A percentile compares a stretch with the other conserved stretches of the same genome.
Evolutionary conservation across 495 filamentous ascomycete species (phyloP).

Genomic region (Podospora bellae-mahoneyi): DNA sequence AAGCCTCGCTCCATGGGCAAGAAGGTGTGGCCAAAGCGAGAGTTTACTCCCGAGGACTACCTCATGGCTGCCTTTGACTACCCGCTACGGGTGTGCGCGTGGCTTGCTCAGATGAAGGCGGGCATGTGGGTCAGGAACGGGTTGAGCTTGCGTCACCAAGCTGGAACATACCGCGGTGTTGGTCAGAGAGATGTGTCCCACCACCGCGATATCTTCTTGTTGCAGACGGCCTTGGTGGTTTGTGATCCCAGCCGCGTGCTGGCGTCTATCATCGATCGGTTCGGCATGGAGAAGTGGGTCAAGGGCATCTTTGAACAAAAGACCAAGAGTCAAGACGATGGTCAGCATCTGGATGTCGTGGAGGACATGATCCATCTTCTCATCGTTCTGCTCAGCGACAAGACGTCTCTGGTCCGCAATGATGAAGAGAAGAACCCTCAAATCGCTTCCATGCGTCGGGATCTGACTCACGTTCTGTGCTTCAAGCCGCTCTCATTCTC

Average conservation of each 20-base stretch:
- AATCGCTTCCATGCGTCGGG: conserved; percentile 70
- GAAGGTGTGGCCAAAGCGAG: conserved; percentile 41
- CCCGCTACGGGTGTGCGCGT: conserved; percentile 87
- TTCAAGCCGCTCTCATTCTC: conserved; percentile 95
- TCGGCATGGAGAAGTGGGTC: conserved; percentile 86
- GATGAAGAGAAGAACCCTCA: conserved; percentile 64
- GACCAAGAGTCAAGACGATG: conserved; percentile 66
- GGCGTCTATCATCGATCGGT: conserved; percentile 86
- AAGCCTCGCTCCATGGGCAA: conserved; percentile 53
- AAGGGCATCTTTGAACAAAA: conserved; percentile 70
- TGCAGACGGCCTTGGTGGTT: conserved; percentile 85
- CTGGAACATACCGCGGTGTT: conserved; percentile 85
- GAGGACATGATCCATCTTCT: conserved; percentile 95
- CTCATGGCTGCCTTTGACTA: conserved; percentile 88
- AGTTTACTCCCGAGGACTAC: conserved; percentile 66
- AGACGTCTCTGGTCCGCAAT: conserved; percentile 69
- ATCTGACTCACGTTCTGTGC: conserved; percentile 90
- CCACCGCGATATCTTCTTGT: conserved; percentile 88
- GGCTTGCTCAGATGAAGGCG: conserved; percentile 96
- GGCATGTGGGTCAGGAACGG: conserved; percentile 99
- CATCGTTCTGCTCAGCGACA: conserved; percentile 85
- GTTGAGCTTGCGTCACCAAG: conserved; percentile 90
- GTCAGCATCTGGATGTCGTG: conserved; percentile 82
- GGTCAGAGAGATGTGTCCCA: conserved; percentile 85
- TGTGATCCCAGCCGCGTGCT: conserved; percentile 82